A percentile compares a stretch with the other conserved stretches of the same genome.
These are phyloP conservation scores for Aspergillus pseudotamarii DNA, from an alignment of 2,329 filamentous ascomycete genomes.

Conservation along the genomic window DNA sequence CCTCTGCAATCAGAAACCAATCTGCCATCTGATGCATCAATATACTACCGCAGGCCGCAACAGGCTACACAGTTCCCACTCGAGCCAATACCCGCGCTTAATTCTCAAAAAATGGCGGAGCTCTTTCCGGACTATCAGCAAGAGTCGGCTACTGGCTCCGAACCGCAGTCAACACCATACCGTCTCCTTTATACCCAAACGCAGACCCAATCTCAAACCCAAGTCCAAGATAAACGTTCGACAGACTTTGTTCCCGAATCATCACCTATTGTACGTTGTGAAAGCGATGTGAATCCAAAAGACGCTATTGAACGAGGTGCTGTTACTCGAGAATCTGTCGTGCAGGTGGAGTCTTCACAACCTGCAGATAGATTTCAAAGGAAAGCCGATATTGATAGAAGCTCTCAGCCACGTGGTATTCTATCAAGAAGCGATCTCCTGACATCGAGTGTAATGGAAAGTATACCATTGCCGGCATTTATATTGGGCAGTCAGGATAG, in stretches of 20 bases:
- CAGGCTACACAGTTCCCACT: constrained; percentile 41
- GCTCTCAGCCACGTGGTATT: constrained; percentile 23
- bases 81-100: constrained; percentile 38
- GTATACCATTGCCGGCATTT: constrained; percentile 42
- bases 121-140: constrained; percentile 37
- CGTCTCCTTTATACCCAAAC: constrained; percentile 9
- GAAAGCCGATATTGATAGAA: constrained; percentile 13
- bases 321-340: constrained; percentile 29
- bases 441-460: constrained; percentile 48
- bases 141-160: constrained; percentile 8
- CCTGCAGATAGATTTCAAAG: constrained; percentile 30
- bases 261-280: constrained; percentile 33
- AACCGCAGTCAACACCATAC: constrained; percentile 12
- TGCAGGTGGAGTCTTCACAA: constrained; percentile 48
- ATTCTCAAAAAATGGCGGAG: constrained; percentile 41
- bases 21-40: constrained; percentile 39
- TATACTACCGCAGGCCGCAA: constrained; percentile 41
- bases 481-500: constrained; percentile 44
- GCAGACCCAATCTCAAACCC: constrained; percentile 26
- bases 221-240: constrained; percentile 23
- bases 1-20: constrained; percentile 28
- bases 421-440: constrained; percentile 41
- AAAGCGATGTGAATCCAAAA: constrained; percentile 12
- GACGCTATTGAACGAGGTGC: constrained; percentile 21
- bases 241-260: constrained; percentile 44